Conservation (phyloP, 495 filamentous ascomycete species). For the Neurospora cerealis region DNA sequence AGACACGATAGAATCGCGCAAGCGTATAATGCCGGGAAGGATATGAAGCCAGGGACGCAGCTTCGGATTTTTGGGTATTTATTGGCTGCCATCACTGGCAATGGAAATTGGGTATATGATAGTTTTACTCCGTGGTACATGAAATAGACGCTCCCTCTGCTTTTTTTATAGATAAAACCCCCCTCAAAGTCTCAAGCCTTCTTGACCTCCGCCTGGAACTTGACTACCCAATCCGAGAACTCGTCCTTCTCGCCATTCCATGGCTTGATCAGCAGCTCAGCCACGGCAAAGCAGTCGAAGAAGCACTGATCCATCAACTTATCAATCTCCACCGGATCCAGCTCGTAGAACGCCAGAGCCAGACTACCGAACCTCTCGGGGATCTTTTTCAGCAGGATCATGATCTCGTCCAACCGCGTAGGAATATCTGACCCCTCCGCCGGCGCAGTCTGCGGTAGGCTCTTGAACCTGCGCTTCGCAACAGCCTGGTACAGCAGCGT, state of each 20-base stretch:
- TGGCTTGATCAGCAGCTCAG: conserved; percentile 31
- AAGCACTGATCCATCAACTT: conserved; percentile 38
- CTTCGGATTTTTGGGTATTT: too few species aligned
- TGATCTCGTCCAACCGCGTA: conserved; percentile 34
- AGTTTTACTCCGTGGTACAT: background rate
- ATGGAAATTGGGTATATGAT: too few species aligned
- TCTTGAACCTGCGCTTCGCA: conserved; percentile 49
- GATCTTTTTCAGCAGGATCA: conserved; percentile 28
- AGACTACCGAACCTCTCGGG: conserved; percentile 32
- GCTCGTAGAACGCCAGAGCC: conserved; percentile 39
- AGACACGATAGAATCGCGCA: too few species aligned
- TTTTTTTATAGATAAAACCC: background rate
- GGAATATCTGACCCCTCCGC: conserved; percentile 15
- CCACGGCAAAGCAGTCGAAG: conserved; percentile 35
- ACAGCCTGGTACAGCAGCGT: conserved; percentile 50
- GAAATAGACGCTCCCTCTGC: background rate
- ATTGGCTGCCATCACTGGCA: too few species aligned
- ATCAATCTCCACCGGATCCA: conserved; percentile 36
- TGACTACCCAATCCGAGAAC: conserved; percentile 38
- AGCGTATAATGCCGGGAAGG: too few species aligned
- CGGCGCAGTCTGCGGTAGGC: conserved; percentile 30
- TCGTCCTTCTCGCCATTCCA: conserved; percentile 37
- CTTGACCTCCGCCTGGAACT: conserved; percentile 39
- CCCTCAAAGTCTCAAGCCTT: conserved; percentile 12
- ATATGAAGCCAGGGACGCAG: too few species aligned